Evolutionary conservation across 169 alveolate species (phyloP).

Genomic region (Cryptosporidium muris): DNA sequence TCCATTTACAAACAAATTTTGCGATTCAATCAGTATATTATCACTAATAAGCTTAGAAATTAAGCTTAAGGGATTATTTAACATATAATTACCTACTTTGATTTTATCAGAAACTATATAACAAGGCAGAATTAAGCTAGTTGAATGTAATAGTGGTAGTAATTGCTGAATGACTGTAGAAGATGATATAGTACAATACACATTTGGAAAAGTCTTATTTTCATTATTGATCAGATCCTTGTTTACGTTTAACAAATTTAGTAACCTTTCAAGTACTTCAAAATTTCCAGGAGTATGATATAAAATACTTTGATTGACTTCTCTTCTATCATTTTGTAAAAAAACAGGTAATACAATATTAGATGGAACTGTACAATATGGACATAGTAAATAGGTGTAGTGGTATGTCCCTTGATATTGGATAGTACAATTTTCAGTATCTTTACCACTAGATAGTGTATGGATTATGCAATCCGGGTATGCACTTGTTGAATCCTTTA

Average conservation of each 20-base stretch:
- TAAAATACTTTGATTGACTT: too few species aligned
- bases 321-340: background rate
- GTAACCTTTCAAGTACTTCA: too few species aligned
- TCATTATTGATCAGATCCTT: too few species aligned
- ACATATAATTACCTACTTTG: background rate
- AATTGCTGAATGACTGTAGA: conserved; percentile 12
- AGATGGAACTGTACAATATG: conserved; percentile 28
- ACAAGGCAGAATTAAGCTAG: conserved; percentile 15
- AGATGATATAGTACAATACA: background rate
- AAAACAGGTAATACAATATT: conserved; percentile 23
- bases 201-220: background rate
- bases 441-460: background rate
- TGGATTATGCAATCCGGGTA: background rate
- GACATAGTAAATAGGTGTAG: conserved; percentile 36
- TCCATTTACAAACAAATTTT: background rate
- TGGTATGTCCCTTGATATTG: conserved; percentile 17
- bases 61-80: conserved; percentile 19
- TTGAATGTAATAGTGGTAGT: conserved; percentile 9
- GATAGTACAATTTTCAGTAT: background rate
- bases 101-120: background rate
- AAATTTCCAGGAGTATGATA: too few species aligned
- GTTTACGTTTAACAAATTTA: too few species aligned
- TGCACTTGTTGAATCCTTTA: background rate
- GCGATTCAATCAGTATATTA: conserved; percentile 17
- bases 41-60: conserved; percentile 23